A percentile compares a stretch with the other conserved stretches of the same genome.
phyloP scores from a whole-genome alignment of 1,284 basidiomycete species.

The Laetiporus sulphureus region DNA sequence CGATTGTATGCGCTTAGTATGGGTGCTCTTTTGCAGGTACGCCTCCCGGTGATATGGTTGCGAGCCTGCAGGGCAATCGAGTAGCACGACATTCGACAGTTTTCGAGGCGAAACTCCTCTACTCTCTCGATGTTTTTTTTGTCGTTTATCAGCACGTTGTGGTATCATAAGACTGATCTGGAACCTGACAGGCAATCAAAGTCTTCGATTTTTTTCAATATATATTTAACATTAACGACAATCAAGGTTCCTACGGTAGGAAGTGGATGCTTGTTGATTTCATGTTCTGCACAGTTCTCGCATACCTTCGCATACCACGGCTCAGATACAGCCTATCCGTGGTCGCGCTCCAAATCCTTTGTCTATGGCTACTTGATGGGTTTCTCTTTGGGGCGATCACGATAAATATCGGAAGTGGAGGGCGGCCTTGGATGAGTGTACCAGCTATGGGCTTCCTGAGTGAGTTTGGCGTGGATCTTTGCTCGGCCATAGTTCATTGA shows the following conservation, averaged over 20 bases:
- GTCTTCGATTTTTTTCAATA: conserved; percentile 52
- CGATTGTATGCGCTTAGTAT: conserved; percentile 40
- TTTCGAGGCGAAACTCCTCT: too few species aligned
- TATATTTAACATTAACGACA: conserved; percentile 33
- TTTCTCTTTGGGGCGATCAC: conserved; percentile 64
- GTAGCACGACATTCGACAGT: too few species aligned
- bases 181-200: conserved; percentile 50
- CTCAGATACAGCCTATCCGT: conserved; percentile 62
- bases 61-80: neutral
- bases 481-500: neutral
- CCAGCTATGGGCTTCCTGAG: conserved; percentile 22
- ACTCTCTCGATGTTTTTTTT: too few species aligned
- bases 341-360: conserved; percentile 50
- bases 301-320: conserved; percentile 71
- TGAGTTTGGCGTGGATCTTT: conserved; percentile 15
- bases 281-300: conserved; percentile 51
- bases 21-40: conserved; percentile 38
- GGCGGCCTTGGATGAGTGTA: conserved; percentile 16
- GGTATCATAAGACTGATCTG: neutral
- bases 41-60: conserved; percentile 7
- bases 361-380: conserved; percentile 57
- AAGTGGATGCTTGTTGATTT: conserved; percentile 75
- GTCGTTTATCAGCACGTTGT: too few species aligned
- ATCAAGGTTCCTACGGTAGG: conserved; percentile 30
- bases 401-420: conserved; percentile 17